Base-by-base conservation (phyloP, 805 yeast genomes). In the Kluyveromyces siamensis region DNA sequence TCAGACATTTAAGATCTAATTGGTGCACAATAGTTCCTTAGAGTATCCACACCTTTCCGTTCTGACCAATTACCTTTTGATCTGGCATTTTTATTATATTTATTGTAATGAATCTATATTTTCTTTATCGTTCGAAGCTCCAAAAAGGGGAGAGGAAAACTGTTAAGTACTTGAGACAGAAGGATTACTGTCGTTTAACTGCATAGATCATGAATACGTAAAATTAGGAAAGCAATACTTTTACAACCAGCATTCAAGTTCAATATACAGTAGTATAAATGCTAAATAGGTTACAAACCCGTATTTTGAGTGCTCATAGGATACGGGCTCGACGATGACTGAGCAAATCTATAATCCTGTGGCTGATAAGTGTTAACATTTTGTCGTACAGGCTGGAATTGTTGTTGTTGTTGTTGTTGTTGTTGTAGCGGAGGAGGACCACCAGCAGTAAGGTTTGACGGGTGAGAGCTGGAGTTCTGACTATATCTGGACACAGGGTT, bases 231-330 rank as follows among this genome's bases (percentile, higher is more conserved):
- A 4, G 25, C 25, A 30, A 8, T 5, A 8, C 14, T 30, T 30
- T 30, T 30, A 2, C 14, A 30, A 8, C 4, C 8, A 30, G 35
- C 7, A 30, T 4, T 5, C 2, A 10, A 5, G 35, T 30, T 30
- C 3, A 13, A 30, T 30, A 30, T 30, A 13, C 35, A 11, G 35
- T 11, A 30, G 35, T 30, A 30, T 13, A 30, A 30, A 30, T 30
- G 35, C 14, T 30, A 30, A 5, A 13, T 30, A 30, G 35, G 11
- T 30, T 8, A 49, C 14, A 57, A 52, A 40, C 58, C 49, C 1
- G 53, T 48, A 25, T 43, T 52, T 55, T 62, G 46, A 56, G 60
- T 42, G 55, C 48, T 41, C 51, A 48, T 41, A 7, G 55, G 50
- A 16, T 48, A 50, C 21, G 55, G 52, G n/a, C 21, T 37, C 11